A percentile compares a stretch with the other conserved stretches of the same genome.
These are phyloP conservation scores for Priceomyces carsonii DNA, from an alignment of 805 yeast genomes.

Conservation along the genomic window DNA sequence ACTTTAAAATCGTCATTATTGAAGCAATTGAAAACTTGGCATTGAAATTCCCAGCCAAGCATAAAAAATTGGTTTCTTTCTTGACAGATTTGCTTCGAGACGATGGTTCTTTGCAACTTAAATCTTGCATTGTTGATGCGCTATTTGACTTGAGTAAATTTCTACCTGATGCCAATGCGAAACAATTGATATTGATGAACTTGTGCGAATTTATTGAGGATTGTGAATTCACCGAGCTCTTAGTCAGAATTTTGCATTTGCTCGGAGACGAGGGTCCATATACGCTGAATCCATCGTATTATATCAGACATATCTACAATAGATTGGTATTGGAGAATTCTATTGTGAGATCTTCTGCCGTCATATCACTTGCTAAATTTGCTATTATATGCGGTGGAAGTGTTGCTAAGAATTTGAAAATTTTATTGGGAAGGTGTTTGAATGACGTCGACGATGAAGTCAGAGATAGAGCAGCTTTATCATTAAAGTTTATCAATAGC, in stretches of 20 bases:
- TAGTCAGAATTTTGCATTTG: slow-evolving; percentile 88
- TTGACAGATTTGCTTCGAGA: slow-evolving; percentile 82
- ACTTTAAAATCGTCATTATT: slow-evolving; percentile 89
- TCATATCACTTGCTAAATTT: slow-evolving; percentile 87
- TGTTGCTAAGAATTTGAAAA: slow-evolving; percentile 67
- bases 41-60: slow-evolving; percentile 88
- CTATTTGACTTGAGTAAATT: slow-evolving; percentile 87
- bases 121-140: slow-evolving; percentile 88
- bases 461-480: slow-evolving; percentile 92
- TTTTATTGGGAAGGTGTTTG: slow-evolving; percentile 78
- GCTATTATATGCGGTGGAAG: slow-evolving; percentile 73
- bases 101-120: slow-evolving; percentile 86
- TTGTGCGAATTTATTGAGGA: slow-evolving; percentile 97
- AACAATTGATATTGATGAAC: slow-evolving; percentile 80
- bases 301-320: slow-evolving; percentile 94
- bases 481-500: slow-evolving; percentile 61
- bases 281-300: slow-evolving; percentile 81
- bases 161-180: slow-evolving; percentile 69
- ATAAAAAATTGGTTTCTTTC: slow-evolving; percentile 77
- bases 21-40: slow-evolving; percentile 94
- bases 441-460: slow-evolving; percentile 95
- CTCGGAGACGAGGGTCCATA: slow-evolving; percentile 94
- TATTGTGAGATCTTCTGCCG: slow-evolving; percentile 93
- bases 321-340: slow-evolving; percentile 96
- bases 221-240: slow-evolving; percentile 92